phyloP scores from a whole-genome alignment of 768 basidiomycete genomes.

The Leccinum longicurvipes region DNA sequence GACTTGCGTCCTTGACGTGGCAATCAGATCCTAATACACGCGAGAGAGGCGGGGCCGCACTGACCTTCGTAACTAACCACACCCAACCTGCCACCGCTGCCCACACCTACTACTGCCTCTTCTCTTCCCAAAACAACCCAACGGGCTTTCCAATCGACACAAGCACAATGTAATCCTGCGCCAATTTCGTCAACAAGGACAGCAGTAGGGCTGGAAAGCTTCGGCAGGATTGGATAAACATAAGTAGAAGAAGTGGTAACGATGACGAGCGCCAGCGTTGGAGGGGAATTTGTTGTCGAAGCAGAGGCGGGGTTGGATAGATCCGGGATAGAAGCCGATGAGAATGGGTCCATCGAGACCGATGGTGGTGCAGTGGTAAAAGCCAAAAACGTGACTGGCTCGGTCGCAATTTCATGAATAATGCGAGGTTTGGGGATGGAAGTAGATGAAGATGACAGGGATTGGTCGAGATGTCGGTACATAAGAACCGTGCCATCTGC shows the following conservation, averaged over 20 bases:
- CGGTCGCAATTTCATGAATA: constrained; percentile 77
- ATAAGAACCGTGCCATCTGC: constrained; percentile 92
- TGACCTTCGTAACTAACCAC: constrained; percentile 92
- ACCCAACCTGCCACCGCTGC: constrained; percentile 74
- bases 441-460: constrained; percentile 66
- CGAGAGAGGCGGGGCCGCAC: not conserved
- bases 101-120: constrained; percentile 88
- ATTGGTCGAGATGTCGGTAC: constrained; percentile 90
- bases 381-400: constrained; percentile 91
- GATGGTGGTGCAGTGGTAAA: constrained; percentile 50
- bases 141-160: constrained; percentile 67
- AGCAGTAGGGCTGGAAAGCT: constrained; percentile 62
- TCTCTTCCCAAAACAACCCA: constrained; percentile 86
- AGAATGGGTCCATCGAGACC: constrained; percentile 21
- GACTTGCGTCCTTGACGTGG: constrained; percentile 47
- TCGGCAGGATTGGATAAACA: constrained; percentile 69
- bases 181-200: constrained; percentile 84
- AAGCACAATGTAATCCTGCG: constrained; percentile 77
- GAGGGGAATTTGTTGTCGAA: constrained; percentile 22
- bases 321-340: constrained; percentile 12
- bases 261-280: constrained; percentile 68
- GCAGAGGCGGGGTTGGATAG: constrained; percentile 13
- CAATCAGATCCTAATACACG: not conserved
- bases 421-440: constrained; percentile 84
- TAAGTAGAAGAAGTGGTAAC: constrained; percentile 85